Evolutionary conservation across 805 yeast genomes (phyloP), one percentile per base, ranked within the genome.

Genomic region (Torulaspora quercuum): DNA sequence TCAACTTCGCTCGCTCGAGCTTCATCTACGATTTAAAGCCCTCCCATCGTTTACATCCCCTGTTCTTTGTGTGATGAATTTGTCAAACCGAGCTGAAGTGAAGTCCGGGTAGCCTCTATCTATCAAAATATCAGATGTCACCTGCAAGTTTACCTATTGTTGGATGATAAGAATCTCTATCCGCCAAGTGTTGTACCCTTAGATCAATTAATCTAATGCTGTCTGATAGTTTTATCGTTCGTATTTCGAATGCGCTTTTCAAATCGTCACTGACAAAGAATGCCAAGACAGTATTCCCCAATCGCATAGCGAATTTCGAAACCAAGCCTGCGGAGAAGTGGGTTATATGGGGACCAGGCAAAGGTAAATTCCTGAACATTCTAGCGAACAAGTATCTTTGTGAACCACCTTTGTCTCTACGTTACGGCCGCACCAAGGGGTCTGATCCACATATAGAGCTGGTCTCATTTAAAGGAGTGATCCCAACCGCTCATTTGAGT

Each of bases 401-500:
- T 10, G 52, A 51, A 7, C 61, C 64, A 3, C 53, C 60, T 5
- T 19, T 45, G 13, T 48, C 57, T 3, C 29, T 52, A 23, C 35
- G 25, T 9, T 56, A 36, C 37, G 49, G 51, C 7, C 26, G 32
- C 4, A 22, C 25, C 4, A 26, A 29, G 25, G 40, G 32, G 20
- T 34, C 36, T 9, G 19, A 36, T 15, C 52, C 54, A 5, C 41
- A 42, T 9, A 41, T 55, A 9, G 59, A 57, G 30, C 48, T 42
- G 25, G 57, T 76, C 5, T 68, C 68, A 45, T 77, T 76, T 46
- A 67, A 69, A 37, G 73, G 75, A 18, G 70, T 52, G 1, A 44
- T 65, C 13, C 72, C 72, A 5, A 65, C 78, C 10, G 84, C 88
- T 0, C 95, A 89, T 65, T 50, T 90, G 22, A 80, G 95, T 34